These are phyloP conservation scores for Gaertneriomyces semiglobifer DNA, from an alignment of 192 early-diverging fungal genomes.

Conservation along the genomic window DNA sequence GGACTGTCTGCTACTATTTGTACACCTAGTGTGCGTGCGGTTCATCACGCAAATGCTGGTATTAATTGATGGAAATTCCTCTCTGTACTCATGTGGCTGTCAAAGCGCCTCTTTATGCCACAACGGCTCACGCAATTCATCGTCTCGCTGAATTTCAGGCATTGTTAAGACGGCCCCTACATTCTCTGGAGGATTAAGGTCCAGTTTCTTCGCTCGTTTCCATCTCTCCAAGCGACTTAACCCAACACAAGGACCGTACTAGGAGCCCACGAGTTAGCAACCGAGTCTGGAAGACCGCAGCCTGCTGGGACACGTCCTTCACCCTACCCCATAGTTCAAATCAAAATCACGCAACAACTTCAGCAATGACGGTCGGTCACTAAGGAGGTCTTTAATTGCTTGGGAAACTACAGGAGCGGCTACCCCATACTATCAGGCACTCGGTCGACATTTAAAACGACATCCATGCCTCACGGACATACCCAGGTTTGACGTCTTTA, in stretches of 20 bases:
- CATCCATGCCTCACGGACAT: too few relatives aligned
- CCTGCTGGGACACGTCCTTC: background rate
- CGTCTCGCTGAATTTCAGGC: conserved; percentile 5
- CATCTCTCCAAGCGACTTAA: conserved; percentile 52
- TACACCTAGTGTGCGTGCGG: too few relatives aligned
- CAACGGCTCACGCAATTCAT: conserved; percentile 25
- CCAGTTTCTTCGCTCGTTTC: conserved; percentile 49
- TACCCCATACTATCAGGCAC: background rate
- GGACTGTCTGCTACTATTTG: too few relatives aligned
- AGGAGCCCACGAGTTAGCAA: background rate
- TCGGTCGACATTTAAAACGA: too few relatives aligned
- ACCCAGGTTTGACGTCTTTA: too few relatives aligned
- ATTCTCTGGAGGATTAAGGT: conserved; percentile 44
- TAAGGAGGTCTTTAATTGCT: conserved; percentile 7
- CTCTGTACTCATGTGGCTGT: too few relatives aligned
- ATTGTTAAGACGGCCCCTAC: conserved; percentile 18
- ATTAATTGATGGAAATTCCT: too few relatives aligned
- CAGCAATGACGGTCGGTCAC: conserved; percentile 3
- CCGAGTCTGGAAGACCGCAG: background rate
- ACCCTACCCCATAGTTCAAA: conserved; percentile 30
- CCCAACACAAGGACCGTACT: conserved; percentile 55
- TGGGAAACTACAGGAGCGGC: background rate
- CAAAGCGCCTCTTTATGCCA: conserved; percentile 21
- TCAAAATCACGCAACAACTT: conserved; percentile 32
- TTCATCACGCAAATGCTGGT: too few relatives aligned